Base-by-base conservation (phyloP, 371 early-diverging fungal genomes). In the Capillidium heterosporum region DNA sequence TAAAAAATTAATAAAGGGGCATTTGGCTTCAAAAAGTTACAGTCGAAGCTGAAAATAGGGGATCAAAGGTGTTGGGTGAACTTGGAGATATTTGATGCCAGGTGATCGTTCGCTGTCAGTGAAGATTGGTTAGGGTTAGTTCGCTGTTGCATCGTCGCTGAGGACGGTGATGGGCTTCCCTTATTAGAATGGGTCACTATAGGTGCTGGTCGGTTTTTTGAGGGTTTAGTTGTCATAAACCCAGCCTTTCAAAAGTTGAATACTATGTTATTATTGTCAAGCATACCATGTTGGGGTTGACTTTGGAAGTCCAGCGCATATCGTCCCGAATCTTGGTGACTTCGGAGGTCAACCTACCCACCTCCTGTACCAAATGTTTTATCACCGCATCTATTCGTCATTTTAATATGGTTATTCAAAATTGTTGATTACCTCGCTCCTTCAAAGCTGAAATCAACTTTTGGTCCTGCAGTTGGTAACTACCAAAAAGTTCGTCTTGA, bases 201-300 rank as follows among this genome's bases (percentile, higher is more conserved):
- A 8, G 44, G 44, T 23, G 44, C 17, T 15, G 44, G 44, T 44
- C 44, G 8, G 19, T 44, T 19, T 23, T 44, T 44, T 15, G 44
- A 44, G 7, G 44, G 44, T 23, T 44, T 44, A 19, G 23, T 15
- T 17, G 44, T 10, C 19, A 19, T 19, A 13, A 7, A 35, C 4
- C 35, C 13, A 7, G 4, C 7, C 35, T 35, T 7, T 35, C 4
- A 35, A 35, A 13, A 35, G 35, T 4, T 35, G 4, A 35, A 13
- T 7, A 44, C 7, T 19, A 44, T 7, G 5, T 10, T 44, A 44
- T 44, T 10, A 44, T 17, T 44, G 17, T 19, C 15, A 35, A 29
- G 49, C 60, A 7, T 44, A 80, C 79, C 75, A 77, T 76, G 62
- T 81, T 75, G 43, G 77, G 77, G 61, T 71, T 74, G 28, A 70